A percentile compares a stretch with the other conserved stretches of the same genome.
Evolutionary conservation across 345 rosid species (phyloP).

Genomic region (Populus davidiana): DNA sequence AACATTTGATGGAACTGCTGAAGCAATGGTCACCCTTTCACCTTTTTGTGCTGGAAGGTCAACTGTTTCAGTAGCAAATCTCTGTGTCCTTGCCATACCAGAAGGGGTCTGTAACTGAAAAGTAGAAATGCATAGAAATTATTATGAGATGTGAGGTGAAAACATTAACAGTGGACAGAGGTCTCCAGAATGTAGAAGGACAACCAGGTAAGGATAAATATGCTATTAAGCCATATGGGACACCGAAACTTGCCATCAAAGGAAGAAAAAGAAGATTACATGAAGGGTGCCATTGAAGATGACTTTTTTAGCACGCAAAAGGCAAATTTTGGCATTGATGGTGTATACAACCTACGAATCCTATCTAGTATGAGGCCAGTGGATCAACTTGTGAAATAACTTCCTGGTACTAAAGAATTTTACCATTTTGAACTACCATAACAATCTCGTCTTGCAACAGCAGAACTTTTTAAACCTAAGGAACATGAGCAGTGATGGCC

Average conservation of each 20-base stretch:
- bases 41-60: conserved; percentile 95
- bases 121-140: conserved; percentile 6
- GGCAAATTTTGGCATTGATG: neutral
- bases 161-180: neutral
- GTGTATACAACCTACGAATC: neutral
- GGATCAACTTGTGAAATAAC: neutral
- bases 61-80: conserved; percentile 88
- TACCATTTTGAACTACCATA: neutral
- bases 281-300: neutral
- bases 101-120: conserved; percentile 83
- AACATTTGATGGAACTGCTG: conserved; percentile 73
- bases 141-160: conserved; percentile 1
- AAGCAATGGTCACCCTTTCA: conserved; percentile 86
- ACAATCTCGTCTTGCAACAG: neutral
- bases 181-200: neutral
- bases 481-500: neutral
- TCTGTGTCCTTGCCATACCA: conserved; percentile 77
- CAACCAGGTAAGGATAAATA: neutral
- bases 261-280: neutral
- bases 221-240: neutral
- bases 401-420: neutral
- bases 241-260: neutral
- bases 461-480: neutral
- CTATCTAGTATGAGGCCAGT: neutral
- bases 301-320: neutral